A percentile compares a stretch with the other conserved stretches of the same genome.
Evolutionary conservation across 108 stramenopile genomes (phyloP).

Genomic region (Skeletonema menzelii): DNA sequence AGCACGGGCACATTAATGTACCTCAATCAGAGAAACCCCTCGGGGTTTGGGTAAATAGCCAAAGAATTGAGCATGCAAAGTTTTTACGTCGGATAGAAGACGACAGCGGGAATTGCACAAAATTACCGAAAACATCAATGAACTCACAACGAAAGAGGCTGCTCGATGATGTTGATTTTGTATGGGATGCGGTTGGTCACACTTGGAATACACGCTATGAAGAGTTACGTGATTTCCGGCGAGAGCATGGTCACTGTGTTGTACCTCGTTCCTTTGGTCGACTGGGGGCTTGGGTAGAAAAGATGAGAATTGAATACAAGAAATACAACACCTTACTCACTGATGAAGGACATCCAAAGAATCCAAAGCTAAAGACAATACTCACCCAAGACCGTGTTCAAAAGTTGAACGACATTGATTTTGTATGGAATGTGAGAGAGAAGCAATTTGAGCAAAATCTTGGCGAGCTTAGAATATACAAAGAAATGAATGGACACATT

Average conservation of each 20-base stretch:
- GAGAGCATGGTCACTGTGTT: slow-evolving; percentile 23
- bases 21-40: slow-evolving; percentile 39
- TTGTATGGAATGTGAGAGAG: slow-evolving; percentile 14
- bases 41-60: slow-evolving; percentile 33
- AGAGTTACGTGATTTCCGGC: slow-evolving; percentile 30
- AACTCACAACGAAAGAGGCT: slow-evolving; percentile 17
- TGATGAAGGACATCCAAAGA: neutral
- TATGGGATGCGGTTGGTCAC: slow-evolving; percentile 40
- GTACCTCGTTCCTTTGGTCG: slow-evolving; percentile 21
- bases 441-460: slow-evolving; percentile 6
- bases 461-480: slow-evolving; percentile 1
- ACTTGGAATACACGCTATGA: slow-evolving; percentile 32
- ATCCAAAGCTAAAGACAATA: slow-evolving; percentile 10
- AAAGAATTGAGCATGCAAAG: slow-evolving; percentile 37
- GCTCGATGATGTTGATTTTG: slow-evolving; percentile 37
- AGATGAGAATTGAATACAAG: slow-evolving; percentile 14
- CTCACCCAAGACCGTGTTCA: slow-evolving; percentile 5
- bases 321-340: slow-evolving; percentile 10
- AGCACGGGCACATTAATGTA: slow-evolving; percentile 23
- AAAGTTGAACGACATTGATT: slow-evolving; percentile 8
- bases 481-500: slow-evolving; percentile 14
- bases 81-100: slow-evolving; percentile 3
- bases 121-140: slow-evolving; percentile 32
- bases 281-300: slow-evolving; percentile 24
- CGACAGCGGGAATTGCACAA: neutral